Base-by-base conservation (phyloP, 208 protist species). In the Crithidia mellificae region DNA sequence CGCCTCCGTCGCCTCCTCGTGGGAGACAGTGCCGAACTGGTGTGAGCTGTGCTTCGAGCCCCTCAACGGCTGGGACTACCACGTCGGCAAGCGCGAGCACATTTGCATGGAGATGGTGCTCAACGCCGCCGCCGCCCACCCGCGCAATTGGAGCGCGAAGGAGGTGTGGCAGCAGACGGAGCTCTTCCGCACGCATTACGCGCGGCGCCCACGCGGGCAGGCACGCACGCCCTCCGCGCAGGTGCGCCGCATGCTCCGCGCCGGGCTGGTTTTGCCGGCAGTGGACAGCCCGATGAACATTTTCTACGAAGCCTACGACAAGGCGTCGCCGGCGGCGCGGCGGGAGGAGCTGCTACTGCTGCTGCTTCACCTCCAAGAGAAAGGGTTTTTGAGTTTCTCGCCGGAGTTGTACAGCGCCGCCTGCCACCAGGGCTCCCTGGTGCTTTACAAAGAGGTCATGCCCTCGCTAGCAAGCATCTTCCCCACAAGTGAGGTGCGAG, bases 81-180 rank as follows among this genome's bases (percentile, higher is more conserved):
- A 94, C 74, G 20, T 80, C 2, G 89, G 89, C 32, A 94, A 94
- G 72, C 83, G 86, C 6, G 89, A 94, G 22, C 89, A 94, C 59
- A 84, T 94, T 34, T 91, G 83, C 25, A 53, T 94, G 8, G 89
- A 86, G 52, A 80, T 87, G 76, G 74, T 89, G 47, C 83, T 85
- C 12, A 79, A 94, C 32, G 68, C 81, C 15, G 20, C 88, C 38
- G 69, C 84, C 6, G 29, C 73, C 5, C 58, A 69, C 46, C 64
- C 55, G 22, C 68, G 87, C 22, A 57, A 49, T 27, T 93, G 84
- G 82, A 53, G 54, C 19, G 63, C 78, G 0, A 27, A 54, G 9
- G 70, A 57, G 0, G 56, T 93, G 7, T 88, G 79, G 80, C 53
- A 44, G 30, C 61, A 77, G 24, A 65, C 78, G 7, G 78, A 88